Percentiles rank a stretch among this genome's conserved stretches.
These are phyloP conservation scores for Amphirosellinia nigrospora DNA, from an alignment of 495 filamentous ascomycete species.

Conservation along the genomic window DNA sequence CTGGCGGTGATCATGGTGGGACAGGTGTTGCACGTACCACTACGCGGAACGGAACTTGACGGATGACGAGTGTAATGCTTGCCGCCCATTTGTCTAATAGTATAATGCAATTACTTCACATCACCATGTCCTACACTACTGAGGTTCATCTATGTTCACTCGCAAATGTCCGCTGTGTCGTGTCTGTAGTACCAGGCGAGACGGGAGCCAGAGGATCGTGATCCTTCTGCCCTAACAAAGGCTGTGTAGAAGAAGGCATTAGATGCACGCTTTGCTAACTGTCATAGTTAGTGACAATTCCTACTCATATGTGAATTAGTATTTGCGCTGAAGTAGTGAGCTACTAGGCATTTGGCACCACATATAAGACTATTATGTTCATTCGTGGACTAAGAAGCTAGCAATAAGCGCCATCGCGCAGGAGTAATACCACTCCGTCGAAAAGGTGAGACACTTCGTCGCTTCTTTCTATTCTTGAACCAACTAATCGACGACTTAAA, in stretches of 20 bases:
- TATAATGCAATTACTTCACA: slow-evolving; percentile 26
- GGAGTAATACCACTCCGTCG: neutral
- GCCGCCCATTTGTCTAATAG: slow-evolving; percentile 10
- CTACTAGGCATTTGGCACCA: neutral
- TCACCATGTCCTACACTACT: neutral
- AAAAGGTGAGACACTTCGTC: neutral
- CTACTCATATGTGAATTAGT: too few species aligned
- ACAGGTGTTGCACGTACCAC: slow-evolving; percentile 13
- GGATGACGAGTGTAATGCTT: slow-evolving; percentile 22
- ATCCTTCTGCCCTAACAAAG: neutral
- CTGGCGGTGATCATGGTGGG: neutral
- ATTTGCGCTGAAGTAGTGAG: neutral
- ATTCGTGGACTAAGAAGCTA: neutral
- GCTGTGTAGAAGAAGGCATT: neutral
- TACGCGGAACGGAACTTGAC: slow-evolving; percentile 16
- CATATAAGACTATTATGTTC: too few species aligned
- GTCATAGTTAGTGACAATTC: too few species aligned
- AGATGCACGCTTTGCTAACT: too few species aligned
- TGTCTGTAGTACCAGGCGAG: neutral
- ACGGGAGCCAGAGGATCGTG: neutral
- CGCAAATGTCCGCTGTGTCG: neutral
- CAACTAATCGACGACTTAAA: neutral
- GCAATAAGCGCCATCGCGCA: too few species aligned
- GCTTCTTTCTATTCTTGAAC: neutral
- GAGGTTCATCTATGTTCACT: neutral